These are phyloP conservation scores for Nemania serpens DNA, from an alignment of 2,329 filamentous ascomycete genomes.

Conservation along the genomic window DNA sequence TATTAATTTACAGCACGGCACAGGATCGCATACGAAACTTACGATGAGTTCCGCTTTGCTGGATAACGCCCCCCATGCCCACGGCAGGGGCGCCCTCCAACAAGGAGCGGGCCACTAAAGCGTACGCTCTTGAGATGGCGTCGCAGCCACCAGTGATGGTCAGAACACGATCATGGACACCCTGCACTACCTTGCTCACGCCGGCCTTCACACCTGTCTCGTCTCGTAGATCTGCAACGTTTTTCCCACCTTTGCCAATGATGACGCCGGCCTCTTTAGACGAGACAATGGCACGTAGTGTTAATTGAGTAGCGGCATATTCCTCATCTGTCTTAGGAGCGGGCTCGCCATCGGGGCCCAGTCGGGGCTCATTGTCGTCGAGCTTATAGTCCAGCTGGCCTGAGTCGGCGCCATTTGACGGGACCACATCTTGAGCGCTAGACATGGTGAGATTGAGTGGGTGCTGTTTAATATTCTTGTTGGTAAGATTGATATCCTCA, in stretches of 20 bases:
- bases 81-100: constrained; percentile 92
- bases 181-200: constrained; percentile 97
- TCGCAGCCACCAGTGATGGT: constrained; percentile 92
- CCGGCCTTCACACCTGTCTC: constrained; percentile 98
- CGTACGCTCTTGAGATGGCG: constrained; percentile 88
- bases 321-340: constrained; percentile 94
- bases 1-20: constrained; percentile 8
- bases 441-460: constrained; percentile 57
- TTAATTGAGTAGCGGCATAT: constrained; percentile 90
- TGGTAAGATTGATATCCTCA: constrained; percentile 15
- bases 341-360: constrained; percentile 75
- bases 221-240: constrained; percentile 94
- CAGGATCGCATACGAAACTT: constrained; percentile 47
- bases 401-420: constrained; percentile 65
- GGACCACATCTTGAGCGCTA: constrained; percentile 60
- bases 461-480: constrained; percentile 28
- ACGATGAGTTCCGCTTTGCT: constrained; percentile 93
- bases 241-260: constrained; percentile 98
- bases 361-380: constrained; percentile 62
- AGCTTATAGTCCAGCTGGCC: constrained; percentile 67
- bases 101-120: constrained; percentile 87
- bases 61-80: constrained; percentile 91
- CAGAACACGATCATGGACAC: constrained; percentile 94
- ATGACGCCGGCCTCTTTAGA: constrained; percentile 99
- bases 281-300: constrained; percentile 94